Evolutionary conservation across 495 filamentous ascomycete genomes (phyloP).

Genomic region (Usnea hakonensis): DNA sequence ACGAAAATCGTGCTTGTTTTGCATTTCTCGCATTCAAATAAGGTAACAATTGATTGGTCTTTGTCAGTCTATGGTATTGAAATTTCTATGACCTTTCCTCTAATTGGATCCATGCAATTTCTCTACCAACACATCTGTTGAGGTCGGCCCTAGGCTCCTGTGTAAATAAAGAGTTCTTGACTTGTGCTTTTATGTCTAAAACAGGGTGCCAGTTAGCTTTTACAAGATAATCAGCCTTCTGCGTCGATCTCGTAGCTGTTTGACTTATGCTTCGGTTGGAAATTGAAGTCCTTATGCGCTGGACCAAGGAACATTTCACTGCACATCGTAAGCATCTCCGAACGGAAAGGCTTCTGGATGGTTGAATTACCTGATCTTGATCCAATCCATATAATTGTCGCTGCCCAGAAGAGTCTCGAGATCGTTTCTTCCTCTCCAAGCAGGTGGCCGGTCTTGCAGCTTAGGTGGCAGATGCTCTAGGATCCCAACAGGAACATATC

Average conservation of each 20-base stretch:
- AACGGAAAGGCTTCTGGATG: neutral
- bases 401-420: constrained; percentile 85
- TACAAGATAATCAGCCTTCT: constrained; percentile 40
- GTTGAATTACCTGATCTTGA: constrained; percentile 77
- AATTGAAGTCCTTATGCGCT: constrained; percentile 80
- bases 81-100: neutral
- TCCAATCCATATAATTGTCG: constrained; percentile 91
- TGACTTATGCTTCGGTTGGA: constrained; percentile 97
- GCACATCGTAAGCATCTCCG: constrained; percentile 19
- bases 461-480: constrained; percentile 79
- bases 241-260: constrained; percentile 66
- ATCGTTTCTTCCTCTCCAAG: constrained; percentile 75
- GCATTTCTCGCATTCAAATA: too few species aligned
- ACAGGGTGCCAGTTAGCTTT: neutral
- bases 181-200: neutral
- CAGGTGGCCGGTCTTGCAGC: constrained; percentile 80
- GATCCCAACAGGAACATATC: constrained; percentile 85
- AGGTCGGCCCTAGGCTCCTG: neutral
- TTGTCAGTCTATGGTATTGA: too few species aligned
- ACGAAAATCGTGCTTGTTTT: too few species aligned
- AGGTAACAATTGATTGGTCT: too few species aligned
- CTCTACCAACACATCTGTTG: neutral
- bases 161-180: neutral
- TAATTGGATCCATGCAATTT: neutral
- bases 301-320: constrained; percentile 98